phyloP scores from a whole-genome alignment of 108 stramenopile genomes.

The Conticribra guillardii region DNA sequence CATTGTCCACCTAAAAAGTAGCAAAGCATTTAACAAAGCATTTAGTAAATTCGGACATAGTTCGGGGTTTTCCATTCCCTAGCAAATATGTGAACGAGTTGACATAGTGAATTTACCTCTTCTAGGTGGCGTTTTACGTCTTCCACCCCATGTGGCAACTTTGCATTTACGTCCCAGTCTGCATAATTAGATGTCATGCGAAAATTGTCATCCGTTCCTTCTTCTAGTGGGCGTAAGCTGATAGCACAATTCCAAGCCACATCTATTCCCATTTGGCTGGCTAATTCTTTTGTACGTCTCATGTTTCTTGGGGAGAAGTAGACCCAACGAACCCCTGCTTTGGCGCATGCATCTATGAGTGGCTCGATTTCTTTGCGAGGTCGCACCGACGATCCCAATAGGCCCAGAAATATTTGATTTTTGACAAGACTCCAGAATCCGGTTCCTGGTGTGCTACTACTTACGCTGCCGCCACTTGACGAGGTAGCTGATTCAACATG shows the following conservation, averaged over 20 bases:
- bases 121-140: conserved; percentile 82
- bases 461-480: no score
- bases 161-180: conserved; percentile 97
- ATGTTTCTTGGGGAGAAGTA: conserved; percentile 98
- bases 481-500: no score
- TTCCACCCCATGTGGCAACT: conserved; percentile 93
- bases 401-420: conserved; percentile 94
- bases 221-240: conserved; percentile 82
- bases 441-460: conserved; percentile 25
- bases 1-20: no score
- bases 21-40: no score
- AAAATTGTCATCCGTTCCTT: conserved; percentile 82
- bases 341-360: conserved; percentile 76
- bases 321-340: conserved; percentile 95
- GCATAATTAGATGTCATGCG: conserved; percentile 93
- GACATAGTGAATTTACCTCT: no score
- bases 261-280: conserved; percentile 94
- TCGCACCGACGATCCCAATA: conserved; percentile 89
- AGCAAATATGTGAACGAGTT: no score
- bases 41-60: no score
- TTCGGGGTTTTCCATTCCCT: no score
- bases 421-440: conserved; percentile 69
- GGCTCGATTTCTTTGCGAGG: conserved; percentile 91
- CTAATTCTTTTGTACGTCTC: conserved; percentile 96
- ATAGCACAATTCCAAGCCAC: conserved; percentile 97